Conservation (phyloP, 2,329 filamentous ascomycete species). For the Talaromyces sp. region DNA sequence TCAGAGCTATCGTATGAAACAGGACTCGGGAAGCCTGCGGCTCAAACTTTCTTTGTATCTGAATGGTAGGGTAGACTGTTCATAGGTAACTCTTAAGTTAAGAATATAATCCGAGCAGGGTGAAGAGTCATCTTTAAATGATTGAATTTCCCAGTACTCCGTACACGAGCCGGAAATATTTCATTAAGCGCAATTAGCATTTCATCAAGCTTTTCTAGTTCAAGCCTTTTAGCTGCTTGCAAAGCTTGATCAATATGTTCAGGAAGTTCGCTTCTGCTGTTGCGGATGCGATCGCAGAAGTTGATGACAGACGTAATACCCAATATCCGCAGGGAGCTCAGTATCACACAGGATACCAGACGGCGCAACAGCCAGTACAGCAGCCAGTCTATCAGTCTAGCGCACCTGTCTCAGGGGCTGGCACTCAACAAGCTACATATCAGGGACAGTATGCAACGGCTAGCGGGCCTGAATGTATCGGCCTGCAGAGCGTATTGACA, state of each 20-base stretch:
- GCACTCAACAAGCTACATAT: background rate
- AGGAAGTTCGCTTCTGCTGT: background rate
- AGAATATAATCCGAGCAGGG: background rate
- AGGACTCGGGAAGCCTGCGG: background rate
- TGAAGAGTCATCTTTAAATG: background rate
- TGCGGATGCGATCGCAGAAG: background rate
- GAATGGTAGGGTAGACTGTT: background rate
- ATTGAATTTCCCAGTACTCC: background rate
- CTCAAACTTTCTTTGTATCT: background rate
- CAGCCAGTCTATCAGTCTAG: background rate
- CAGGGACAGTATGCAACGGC: background rate
- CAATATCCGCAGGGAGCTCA: background rate
- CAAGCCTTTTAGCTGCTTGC: background rate
- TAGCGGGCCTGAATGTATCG: background rate
- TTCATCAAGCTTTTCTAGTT: background rate
- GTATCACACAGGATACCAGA: background rate
- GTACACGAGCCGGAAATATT: background rate
- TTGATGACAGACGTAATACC: background rate
- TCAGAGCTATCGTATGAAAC: too few species aligned
- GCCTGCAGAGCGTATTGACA: background rate
- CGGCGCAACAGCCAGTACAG: too few species aligned
- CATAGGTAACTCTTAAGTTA: too few species aligned
- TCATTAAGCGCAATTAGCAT: too few species aligned
- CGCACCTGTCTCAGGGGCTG: background rate
- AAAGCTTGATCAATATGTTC: background rate